Evolutionary conservation across 345 rosid genomes (phyloP).

Genomic region (Durio zibethinus): DNA sequence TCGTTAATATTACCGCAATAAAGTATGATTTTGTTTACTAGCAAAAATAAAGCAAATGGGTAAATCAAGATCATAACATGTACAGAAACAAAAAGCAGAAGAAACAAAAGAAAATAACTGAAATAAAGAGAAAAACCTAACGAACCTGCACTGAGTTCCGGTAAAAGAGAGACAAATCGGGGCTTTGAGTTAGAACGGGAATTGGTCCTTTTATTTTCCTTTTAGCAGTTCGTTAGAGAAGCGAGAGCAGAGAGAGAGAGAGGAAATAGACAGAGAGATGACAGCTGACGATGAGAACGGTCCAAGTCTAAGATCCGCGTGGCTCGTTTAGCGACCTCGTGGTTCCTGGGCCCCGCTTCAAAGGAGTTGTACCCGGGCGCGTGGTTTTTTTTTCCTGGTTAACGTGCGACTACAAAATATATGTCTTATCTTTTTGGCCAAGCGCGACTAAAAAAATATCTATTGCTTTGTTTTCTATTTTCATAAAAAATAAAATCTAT

Average conservation of each 20-base stretch:
- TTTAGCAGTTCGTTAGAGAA: background rate
- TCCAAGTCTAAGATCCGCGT: slow-evolving; percentile 17
- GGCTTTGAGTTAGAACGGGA: background rate
- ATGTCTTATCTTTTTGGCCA: too few relatives aligned
- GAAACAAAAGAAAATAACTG: background rate
- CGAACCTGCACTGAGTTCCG: slow-evolving; percentile 20
- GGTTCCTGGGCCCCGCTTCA: background rate
- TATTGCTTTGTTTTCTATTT: too few relatives aligned
- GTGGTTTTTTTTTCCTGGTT: background rate
- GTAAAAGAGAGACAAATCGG: background rate
- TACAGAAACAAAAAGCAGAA: background rate
- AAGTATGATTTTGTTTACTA: background rate
- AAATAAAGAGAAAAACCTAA: background rate
- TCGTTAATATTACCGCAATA: background rate
- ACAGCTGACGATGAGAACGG: background rate
- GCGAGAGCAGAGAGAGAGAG: background rate
- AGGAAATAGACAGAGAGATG: background rate
- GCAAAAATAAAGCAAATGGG: background rate
- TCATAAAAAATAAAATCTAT: too few relatives aligned
- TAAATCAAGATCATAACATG: background rate
- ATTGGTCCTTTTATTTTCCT: background rate
- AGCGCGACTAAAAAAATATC: too few relatives aligned
- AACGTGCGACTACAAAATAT: too few relatives aligned
- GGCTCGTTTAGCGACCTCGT: slow-evolving; percentile 1
- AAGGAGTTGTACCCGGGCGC: background rate